These are phyloP conservation scores for Nakazawaea ambrosiae DNA, from an alignment of 805 yeast genomes.

Conservation along the genomic window DNA sequence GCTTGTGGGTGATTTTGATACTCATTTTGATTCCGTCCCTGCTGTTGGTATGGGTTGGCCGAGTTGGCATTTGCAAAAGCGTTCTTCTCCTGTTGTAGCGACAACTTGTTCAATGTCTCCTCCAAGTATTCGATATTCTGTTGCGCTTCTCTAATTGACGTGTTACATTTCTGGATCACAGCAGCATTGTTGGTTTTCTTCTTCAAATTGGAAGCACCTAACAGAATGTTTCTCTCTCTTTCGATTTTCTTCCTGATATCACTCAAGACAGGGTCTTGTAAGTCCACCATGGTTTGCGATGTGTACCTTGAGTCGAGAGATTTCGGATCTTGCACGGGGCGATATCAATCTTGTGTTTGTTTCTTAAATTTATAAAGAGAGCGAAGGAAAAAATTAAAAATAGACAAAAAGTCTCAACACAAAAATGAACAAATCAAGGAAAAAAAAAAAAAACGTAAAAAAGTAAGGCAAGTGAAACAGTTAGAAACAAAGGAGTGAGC, in stretches of 20 bases:
- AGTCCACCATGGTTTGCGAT: constrained; percentile 14
- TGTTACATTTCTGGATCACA: constrained; percentile 87
- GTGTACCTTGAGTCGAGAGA: too few relatives aligned
- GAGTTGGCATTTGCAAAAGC: background rate
- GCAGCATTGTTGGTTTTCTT: constrained; percentile 70
- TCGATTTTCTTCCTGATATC: constrained; percentile 84
- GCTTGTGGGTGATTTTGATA: background rate
- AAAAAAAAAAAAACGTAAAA: background rate
- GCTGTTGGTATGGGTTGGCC: background rate
- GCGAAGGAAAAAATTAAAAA: too few relatives aligned
- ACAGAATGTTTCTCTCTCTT: constrained; percentile 79
- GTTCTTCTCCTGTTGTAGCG: constrained; percentile 24
- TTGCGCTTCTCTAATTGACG: constrained; percentile 85
- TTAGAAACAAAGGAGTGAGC: too few relatives aligned
- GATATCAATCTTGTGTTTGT: too few relatives aligned
- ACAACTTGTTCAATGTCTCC: constrained; percentile 62
- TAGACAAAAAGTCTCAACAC: background rate
- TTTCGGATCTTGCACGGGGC: background rate
- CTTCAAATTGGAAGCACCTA: constrained; percentile 78
- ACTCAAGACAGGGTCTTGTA: constrained; percentile 32
- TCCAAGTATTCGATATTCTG: constrained; percentile 85
- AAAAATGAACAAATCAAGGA: background rate
- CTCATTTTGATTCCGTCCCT: background rate
- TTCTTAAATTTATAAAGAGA: too few relatives aligned
- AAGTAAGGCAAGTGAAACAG: background rate